Percentiles rank a stretch among this genome's conserved stretches.
Conservation (phyloP, 495 filamentous ascomycete species). For the Neurospora cerealis region DNA sequence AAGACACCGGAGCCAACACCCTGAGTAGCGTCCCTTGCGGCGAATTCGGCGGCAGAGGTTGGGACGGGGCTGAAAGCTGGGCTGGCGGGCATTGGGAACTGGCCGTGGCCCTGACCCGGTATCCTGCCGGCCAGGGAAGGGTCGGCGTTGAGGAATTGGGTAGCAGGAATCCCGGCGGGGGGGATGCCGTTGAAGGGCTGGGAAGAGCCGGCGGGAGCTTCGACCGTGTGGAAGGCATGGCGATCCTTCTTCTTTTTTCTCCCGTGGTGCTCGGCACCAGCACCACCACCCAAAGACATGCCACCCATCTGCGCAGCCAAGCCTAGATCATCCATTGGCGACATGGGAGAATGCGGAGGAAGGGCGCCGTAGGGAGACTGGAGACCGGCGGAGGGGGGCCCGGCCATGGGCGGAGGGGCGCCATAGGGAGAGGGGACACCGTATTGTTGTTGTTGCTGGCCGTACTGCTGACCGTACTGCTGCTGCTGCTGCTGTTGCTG, state of each 20-base stretch:
- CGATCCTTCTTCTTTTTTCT: constrained; percentile 85
- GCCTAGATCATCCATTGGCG: constrained; percentile 38
- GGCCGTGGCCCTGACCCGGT: constrained; percentile 28
- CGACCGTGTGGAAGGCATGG: constrained; percentile 85
- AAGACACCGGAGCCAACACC: constrained; percentile 17
- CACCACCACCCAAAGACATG: constrained; percentile 50
- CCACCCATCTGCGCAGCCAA: constrained; percentile 82
- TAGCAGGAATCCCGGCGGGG: constrained; percentile 45
- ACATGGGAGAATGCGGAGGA: constrained; percentile 2
- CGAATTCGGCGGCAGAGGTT: constrained; percentile 46
- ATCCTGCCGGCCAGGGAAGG: constrained; percentile 18
- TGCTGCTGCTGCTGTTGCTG: constrained; percentile 16
- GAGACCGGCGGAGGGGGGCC: constrained; percentile 19
- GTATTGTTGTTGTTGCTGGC: constrained; percentile 9
- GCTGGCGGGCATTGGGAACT: constrained; percentile 52
- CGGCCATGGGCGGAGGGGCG: constrained; percentile 27
- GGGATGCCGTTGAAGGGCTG: constrained; percentile 57
- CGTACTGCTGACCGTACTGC: constrained; percentile 21
- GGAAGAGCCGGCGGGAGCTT: constrained; percentile 52
- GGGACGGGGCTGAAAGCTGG: constrained; percentile 48
- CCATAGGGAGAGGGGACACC: constrained; percentile 20
- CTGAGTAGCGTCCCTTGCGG: constrained; percentile 34
- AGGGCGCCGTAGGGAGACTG: neutral
- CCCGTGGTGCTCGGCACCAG: constrained; percentile 40
- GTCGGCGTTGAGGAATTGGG: constrained; percentile 65